These are phyloP conservation scores for Petrea volubilis DNA, from an alignment of 257 asterid genomes.

Conservation along the genomic window DNA sequence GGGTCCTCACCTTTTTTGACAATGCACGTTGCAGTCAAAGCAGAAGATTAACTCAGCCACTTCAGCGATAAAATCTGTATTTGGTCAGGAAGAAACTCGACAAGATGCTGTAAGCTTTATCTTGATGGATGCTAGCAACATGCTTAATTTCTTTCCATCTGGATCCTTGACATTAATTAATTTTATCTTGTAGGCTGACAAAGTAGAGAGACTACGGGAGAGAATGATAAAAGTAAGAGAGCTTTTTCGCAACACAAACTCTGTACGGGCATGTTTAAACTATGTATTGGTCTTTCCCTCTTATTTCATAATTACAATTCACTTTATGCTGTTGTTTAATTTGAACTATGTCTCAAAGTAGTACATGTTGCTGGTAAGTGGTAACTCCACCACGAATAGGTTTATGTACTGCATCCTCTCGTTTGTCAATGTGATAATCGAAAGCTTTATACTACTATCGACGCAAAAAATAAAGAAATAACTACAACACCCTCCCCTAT, in stretches of 20 bases:
- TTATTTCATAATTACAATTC: neutral
- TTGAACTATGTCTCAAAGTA: neutral
- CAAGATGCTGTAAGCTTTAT: conserved; percentile 63
- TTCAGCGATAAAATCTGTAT: conserved; percentile 93
- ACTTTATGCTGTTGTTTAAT: conserved; percentile 5
- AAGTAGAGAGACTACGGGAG: conserved; percentile 83
- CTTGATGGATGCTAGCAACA: conserved; percentile 7
- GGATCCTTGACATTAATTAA: conserved; percentile 20
- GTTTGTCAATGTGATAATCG: neutral
- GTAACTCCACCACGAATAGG: neutral
- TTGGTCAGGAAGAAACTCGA: conserved; percentile 74
- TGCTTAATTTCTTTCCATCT: conserved; percentile 14
- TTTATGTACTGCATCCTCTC: neutral
- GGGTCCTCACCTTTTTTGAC: neutral
- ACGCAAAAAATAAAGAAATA: neutral
- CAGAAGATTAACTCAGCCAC: conserved; percentile 92
- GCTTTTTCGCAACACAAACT: conserved; percentile 82
- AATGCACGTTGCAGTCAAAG: conserved; percentile 59
- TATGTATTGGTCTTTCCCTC: neutral
- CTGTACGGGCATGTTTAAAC: conserved; percentile 49
- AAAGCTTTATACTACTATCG: neutral
- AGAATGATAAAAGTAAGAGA: conserved; percentile 98
- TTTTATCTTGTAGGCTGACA: conserved; percentile 61
- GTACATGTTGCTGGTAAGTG: neutral
- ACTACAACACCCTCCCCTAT: too few species aligned